phyloP scores from a whole-genome alignment of 495 filamentous ascomycete species.

The Penicillium silybi region DNA sequence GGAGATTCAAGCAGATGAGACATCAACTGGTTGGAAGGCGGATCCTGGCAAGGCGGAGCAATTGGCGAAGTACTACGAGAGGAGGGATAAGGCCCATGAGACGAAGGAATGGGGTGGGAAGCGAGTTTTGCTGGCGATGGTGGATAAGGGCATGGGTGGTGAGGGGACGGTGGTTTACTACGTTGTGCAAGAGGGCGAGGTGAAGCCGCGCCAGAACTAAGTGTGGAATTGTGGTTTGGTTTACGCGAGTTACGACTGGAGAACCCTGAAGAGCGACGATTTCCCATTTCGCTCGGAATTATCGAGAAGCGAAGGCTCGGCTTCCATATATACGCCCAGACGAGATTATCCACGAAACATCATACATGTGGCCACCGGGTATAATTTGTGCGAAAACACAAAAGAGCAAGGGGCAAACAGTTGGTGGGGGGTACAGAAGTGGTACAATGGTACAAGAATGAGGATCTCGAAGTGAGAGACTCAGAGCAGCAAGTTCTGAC shows the following conservation, averaged over 20 bases:
- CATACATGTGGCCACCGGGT: constrained; percentile 24
- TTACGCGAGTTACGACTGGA: neutral
- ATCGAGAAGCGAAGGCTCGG: constrained; percentile 6
- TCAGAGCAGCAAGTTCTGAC: constrained; percentile 18
- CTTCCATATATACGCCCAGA: constrained; percentile 10
- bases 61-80: constrained; percentile 35
- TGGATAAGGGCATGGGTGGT: constrained; percentile 56
- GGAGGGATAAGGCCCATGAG: constrained; percentile 26
- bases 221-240: neutral
- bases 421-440: neutral
- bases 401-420: constrained; percentile 10
- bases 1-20: constrained; percentile 2
- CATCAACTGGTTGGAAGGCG: neutral
- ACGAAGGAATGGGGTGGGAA: constrained; percentile 52
- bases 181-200: constrained; percentile 88
- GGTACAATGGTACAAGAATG: neutral
- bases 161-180: constrained; percentile 97
- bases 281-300: constrained; percentile 8
- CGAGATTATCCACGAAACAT: constrained; percentile 11
- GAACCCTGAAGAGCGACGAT: neutral
- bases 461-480: constrained; percentile 3
- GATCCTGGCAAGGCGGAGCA: constrained; percentile 28
- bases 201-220: constrained; percentile 93
- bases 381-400: constrained; percentile 23
- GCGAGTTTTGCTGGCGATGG: constrained; percentile 74